Percentiles rank a stretch among this genome's conserved stretches.
phyloP scores from a whole-genome alignment of 2,329 filamentous ascomycete species.

The Monilinia vaccinii-corymbosi region DNA sequence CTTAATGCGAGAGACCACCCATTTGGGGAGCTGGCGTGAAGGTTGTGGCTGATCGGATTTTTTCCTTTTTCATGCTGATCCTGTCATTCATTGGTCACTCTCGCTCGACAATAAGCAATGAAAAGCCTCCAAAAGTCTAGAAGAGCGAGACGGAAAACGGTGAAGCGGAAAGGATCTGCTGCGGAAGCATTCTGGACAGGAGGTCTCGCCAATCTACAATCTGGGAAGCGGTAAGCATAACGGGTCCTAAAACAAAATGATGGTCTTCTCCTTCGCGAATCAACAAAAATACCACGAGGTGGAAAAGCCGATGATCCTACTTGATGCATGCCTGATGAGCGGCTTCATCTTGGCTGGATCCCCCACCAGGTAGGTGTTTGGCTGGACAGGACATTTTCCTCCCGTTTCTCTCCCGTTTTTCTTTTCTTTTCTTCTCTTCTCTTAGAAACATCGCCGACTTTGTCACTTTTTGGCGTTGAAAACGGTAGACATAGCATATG shows the following conservation, averaged over 20 bases:
- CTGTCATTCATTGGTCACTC: conserved; percentile 5
- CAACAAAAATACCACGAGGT: conserved; percentile 3
- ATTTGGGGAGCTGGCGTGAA: conserved; percentile 6
- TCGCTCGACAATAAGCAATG: neutral
- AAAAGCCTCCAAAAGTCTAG: conserved; percentile 6
- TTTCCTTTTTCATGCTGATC: conserved; percentile 1
- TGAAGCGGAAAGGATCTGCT: conserved; percentile 10
- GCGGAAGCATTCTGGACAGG: conserved; percentile 1
- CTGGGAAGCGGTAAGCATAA: conserved; percentile 4
- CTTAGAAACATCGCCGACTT: conserved; percentile 1
- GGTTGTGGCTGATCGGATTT: neutral
- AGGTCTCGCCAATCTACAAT: conserved; percentile 12
- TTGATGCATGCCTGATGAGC: conserved; percentile 2
- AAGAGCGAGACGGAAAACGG: conserved; percentile 9
- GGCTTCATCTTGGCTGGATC: neutral
- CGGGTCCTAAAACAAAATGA: conserved; percentile 4
- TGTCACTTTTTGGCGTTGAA: conserved; percentile 1
- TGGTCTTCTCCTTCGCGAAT: conserved; percentile 3
- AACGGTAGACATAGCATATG: neutral
- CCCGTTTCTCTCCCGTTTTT: neutral
- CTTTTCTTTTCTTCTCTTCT: neutral
- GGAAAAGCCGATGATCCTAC: neutral
- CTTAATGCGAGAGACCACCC: conserved; percentile 3
- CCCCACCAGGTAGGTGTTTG: neutral
- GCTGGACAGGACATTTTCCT: neutral